Base-by-base conservation (phyloP, 1,284 basidiomycete genomes). In the Omphalotus olearius region DNA sequence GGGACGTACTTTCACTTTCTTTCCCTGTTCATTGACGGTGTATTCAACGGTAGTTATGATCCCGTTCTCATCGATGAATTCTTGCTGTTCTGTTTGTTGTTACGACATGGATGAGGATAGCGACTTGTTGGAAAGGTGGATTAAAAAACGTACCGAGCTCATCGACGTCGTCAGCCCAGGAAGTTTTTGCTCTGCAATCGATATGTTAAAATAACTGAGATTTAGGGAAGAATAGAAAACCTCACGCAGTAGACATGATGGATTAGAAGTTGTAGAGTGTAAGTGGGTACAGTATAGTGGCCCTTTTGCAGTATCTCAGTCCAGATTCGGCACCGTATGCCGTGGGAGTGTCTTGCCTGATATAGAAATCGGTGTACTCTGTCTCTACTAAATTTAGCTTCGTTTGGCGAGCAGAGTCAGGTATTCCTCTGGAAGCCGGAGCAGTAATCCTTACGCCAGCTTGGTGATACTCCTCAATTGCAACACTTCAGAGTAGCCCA, bases 21-120 rank as follows among this genome's bases (percentile, higher is more conserved):
- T 93, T 16, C 93, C 96, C 20, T 95, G 87, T 44, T 98, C 94
- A 62, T 98, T 95, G 50, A 89, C 71, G 45, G 78, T 78, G 69
- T 90, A 94, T 65, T 95, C 93, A 43, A 92, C 76, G 5, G 87
- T 88, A 6, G 90, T 91, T 37, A 91, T 83, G 62, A 98, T 81
- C 1, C 95, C 95, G 63, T 96, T 91, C 59, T 92, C 88, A 64
- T 95, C 94, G 45, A 88, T 74, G 51, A 77, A 85, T 63, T 93
- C 88, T 54, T 48, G 47, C 17, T 75, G 70, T 57, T 66, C 67
- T 60, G 47, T 38, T 45, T 38, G 36, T 37, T 17, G 18, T 37
- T 23, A 46, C 16, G 14, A n/a, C 10, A 39, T 6, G 18, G 33
- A 28, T 23, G 23, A 23, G 23, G 23, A 5, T 23, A 5, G 23